These are phyloP conservation scores for Penicillium paxilli DNA, from an alignment of 495 filamentous ascomycete species.

Conservation along the genomic window DNA sequence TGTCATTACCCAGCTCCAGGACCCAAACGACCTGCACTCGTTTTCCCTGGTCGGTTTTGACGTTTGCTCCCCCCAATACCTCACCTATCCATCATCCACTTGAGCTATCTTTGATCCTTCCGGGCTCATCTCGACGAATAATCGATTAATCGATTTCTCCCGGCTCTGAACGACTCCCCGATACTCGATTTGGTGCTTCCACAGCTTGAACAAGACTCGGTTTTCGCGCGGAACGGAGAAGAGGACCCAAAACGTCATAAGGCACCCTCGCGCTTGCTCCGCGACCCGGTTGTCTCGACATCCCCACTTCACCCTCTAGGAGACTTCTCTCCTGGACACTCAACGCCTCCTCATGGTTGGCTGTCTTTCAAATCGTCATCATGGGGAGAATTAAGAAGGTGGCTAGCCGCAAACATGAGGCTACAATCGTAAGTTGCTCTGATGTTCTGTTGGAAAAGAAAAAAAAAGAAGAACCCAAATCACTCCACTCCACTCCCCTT, in stretches of 20 bases:
- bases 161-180: not conserved
- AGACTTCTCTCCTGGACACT: constrained; percentile 31
- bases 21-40: constrained; percentile 51
- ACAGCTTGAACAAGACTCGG: constrained; percentile 17
- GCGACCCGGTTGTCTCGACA: constrained; percentile 36
- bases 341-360: constrained; percentile 48
- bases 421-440: constrained; percentile 76
- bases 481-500: constrained; percentile 4
- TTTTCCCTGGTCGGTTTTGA: constrained; percentile 38
- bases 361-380: constrained; percentile 35
- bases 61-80: constrained; percentile 19
- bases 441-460: not conserved
- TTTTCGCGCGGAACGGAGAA: constrained; percentile 34
- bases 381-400: constrained; percentile 99
- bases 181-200: not conserved
- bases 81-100: constrained; percentile 20
- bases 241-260: constrained; percentile 46
- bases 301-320: constrained; percentile 31
- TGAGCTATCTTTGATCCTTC: constrained; percentile 12
- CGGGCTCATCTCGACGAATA: constrained; percentile 12
- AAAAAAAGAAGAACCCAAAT: not conserved
- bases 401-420: constrained; percentile 88
- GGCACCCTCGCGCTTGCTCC: constrained; percentile 38
- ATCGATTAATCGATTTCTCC: constrained; percentile 3
- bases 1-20: constrained; percentile 28